Evolutionary conservation across 2,329 filamentous ascomycete species (phyloP).

Genomic region (Spiromastix sp.): DNA sequence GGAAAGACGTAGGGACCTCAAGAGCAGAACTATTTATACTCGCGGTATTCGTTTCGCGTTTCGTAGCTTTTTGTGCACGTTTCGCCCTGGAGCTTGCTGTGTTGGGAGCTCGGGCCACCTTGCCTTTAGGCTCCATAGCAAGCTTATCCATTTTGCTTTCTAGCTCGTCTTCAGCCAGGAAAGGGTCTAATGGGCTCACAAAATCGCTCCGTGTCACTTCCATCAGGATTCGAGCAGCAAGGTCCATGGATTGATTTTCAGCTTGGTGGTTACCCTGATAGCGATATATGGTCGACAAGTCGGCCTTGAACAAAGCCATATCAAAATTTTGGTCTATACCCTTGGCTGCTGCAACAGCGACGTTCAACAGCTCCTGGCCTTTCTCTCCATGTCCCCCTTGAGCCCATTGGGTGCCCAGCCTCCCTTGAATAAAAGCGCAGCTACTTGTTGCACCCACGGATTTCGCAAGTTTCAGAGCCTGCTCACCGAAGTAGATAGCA

Average conservation of each 20-base stretch:
- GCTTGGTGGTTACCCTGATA: constrained; percentile 31
- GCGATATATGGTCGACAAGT: constrained; percentile 36
- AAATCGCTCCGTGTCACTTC: constrained; percentile 28
- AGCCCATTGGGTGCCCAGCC: constrained; percentile 39
- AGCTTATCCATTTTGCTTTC: constrained; percentile 35
- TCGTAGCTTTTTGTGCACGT: constrained; percentile 1
- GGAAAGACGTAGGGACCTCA: constrained; percentile 20
- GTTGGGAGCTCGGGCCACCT: constrained; percentile 8
- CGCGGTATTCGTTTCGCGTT: not conserved
- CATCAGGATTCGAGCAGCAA: constrained; percentile 35
- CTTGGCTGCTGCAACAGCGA: constrained; percentile 46
- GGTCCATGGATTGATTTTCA: constrained; percentile 36
- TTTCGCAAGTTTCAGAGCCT: constrained; percentile 66
- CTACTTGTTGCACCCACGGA: constrained; percentile 53
- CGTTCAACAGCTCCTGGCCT: constrained; percentile 46
- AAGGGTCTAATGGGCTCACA: constrained; percentile 18
- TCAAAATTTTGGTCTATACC: constrained; percentile 41
- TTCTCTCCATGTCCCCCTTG: constrained; percentile 40
- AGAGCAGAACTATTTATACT: constrained; percentile 18
- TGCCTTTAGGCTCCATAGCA: constrained; percentile 22
- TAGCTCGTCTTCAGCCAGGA: constrained; percentile 24
- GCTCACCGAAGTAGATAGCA: constrained; percentile 77
- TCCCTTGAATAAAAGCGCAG: constrained; percentile 35
- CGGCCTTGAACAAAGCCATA: constrained; percentile 39
- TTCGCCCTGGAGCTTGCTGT: constrained; percentile 1